These are phyloP conservation scores for Ceratobasidium sp. DNA, from an alignment of 1,284 basidiomycete species.

Conservation along the genomic window DNA sequence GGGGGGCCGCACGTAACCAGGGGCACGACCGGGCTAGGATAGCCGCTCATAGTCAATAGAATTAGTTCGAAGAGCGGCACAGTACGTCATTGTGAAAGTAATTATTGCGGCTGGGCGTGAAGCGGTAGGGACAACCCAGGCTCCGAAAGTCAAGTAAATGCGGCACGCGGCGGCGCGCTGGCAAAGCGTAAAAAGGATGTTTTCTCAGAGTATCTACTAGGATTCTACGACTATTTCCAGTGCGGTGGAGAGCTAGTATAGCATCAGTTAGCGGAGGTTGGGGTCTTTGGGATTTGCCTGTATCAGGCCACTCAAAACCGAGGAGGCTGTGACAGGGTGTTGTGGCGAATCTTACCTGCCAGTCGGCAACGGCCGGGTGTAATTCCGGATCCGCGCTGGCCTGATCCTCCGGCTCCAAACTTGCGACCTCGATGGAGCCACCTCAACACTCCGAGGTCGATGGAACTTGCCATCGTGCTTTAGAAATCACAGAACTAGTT, in stretches of 20 bases:
- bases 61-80: neutral
- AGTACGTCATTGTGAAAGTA: neutral
- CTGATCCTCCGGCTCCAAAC: constrained; percentile 73
- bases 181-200: neutral
- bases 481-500: too few species aligned
- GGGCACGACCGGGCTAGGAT: too few species aligned
- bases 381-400: constrained; percentile 83
- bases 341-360: neutral
- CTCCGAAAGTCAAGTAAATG: neutral
- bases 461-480: too few species aligned
- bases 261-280: neutral
- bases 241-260: neutral
- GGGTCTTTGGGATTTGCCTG: neutral
- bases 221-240: neutral
- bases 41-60: neutral
- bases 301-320: neutral
- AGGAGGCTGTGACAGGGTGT: neutral
- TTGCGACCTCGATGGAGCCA: constrained; percentile 62
- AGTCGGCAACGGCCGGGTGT: too few species aligned
- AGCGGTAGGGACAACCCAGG: neutral
- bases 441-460: too few species aligned
- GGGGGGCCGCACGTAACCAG: too few species aligned
- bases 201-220: neutral
- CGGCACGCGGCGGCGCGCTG: neutral
- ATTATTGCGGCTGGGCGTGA: neutral